Evolutionary conservation across 2,329 filamentous ascomycete genomes (phyloP), one percentile per base, ranked within the genome.

Genomic region (Stagonosporopsis chrysanthemi): DNA sequence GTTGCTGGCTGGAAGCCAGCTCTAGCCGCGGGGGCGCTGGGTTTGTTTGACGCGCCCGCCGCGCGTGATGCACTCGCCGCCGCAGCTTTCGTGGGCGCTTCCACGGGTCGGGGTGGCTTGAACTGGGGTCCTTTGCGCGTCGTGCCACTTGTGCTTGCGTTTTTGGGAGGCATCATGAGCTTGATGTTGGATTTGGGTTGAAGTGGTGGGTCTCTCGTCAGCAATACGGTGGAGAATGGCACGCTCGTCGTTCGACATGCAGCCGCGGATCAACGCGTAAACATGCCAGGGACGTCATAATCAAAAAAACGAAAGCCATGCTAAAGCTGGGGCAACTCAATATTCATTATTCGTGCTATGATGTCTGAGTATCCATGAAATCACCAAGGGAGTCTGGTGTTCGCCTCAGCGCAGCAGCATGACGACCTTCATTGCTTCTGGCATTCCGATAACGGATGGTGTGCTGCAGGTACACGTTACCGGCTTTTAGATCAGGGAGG

Each of bases 61-160:
- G 66, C 23, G 45, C 67, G 68, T 45, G 68, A 56, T 40, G 62
- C 60, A 22, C 64, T 36, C 19, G 62, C 44, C 17, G 64, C 58
- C 8, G 72, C 49, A 11, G 65, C 39, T 46, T 70, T 63, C 7
- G 67, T 55, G 12, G 67, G 28, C 26, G 65, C 56, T 49, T 74
- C 71, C 36, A 75, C 66, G 4, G 72, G 73, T 17, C 73, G 70
- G 7, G 74, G 75, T 9, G 75, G 74, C 23, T 77, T 75, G 63
- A 77, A 77, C 1, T 73, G 66, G 3, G 73, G 70, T 0, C 70
- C 72, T 58, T 72, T 75, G n/a, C 73, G 67, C 28, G 64, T 60
- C 4, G 60, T 29, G 19, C 58, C 52, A 46, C 66, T 69, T 8
- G 64, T 35, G 42, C 47, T 52, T 26, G 66, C 55, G 48, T 63